Evolutionary conservation across 768 basidiomycete species (phyloP), one percentile per base, ranked within the genome.

Genomic region (Boletus rufocinnamomeus): DNA sequence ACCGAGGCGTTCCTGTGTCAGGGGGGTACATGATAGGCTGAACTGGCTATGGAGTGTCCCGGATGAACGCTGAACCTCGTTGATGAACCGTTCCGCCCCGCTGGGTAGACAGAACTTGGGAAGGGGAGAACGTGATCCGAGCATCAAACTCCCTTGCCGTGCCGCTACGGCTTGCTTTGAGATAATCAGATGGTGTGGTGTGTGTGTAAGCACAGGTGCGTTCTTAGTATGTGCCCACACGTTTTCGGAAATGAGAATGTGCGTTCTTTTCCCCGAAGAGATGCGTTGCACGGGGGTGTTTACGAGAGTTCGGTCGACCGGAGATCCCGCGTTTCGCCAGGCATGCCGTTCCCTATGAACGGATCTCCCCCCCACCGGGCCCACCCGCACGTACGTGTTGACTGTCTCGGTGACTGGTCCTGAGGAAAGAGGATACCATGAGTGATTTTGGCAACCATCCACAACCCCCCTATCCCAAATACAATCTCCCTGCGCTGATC

Each of bases 1-100:
- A 57, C 68, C 69, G 68, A 69, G 68, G 68, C 47, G 64, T 69
- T 69, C 68, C 69, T 69, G 62, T 57, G 23, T 27, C 58, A 59
- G 61, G 65, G 58, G 61, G 30, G 1, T 3, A 4, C 13, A 50
- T 23, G 46, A 50, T 43, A 30, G 57, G 62, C 57, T 59, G 67
- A 71, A 69, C 62, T 57, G 67, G 69, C 60, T 64, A 71, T 60
- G 48, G 50, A 19, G 10, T 71, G 50, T 62, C 68, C 60, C 17
- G 43, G 54, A 69, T 40, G 44, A 57, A 53, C 44, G 49, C 40
- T 34, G 35, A 52, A 28, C 57, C 49, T 56, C 27, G 52, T 50
- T 59, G 43, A 35, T 44, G 28, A 56, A 55, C 47, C 59, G 57
- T 60, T 52, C 67, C 64, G 43, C 49, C 56, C 56, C 44, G 9